Base-by-base conservation (phyloP, 2,329 filamentous ascomycete species). In the Fonsecaea multimorphosa region DNA sequence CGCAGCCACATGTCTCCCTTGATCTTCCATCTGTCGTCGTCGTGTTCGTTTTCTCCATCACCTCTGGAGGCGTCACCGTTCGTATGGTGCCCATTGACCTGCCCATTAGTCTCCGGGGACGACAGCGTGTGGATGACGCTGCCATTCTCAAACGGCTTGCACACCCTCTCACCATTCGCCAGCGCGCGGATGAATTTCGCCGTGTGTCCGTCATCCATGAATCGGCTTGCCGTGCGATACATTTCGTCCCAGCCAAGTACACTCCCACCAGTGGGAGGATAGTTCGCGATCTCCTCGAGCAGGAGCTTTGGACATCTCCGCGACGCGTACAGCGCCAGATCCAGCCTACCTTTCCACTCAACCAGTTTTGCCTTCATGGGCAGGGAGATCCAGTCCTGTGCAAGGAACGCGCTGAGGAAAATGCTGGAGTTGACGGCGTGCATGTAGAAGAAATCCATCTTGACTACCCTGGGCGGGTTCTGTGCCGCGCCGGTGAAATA, bases 381-480 rank as follows among this genome's bases (percentile, higher is more conserved):
- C 5, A 11, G n/a, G 14, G 38, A 8, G 31, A 60, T 49, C 57
- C 57, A 60, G 12, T 16, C 40, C 44, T 60, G 57, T 31, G n/a
- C 12, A 11, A 60, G 57, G 29, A 60, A 60, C 0, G 52, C 57
- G 44, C 27, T 51, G 4, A 60, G 57, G 31, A 60, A 60, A 16
- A 53, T 19, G 40, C 38, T 49, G 16, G 38, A 49, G 14, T 40
- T 59, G 6, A 52, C 57, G 29, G 57, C 57, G 57, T 59, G 57
- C 57, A 59, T 59, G 57, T 59, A 59, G 29, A 59, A 59, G 40
- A 59, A 59, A 22, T 59, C 57, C 38, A 59, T 49, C 40, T 59
- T 59, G 44, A 59, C 40, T 9, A 59, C 57, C 16, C 24, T 12
- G 5, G 40, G 57, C 16, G 57, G 57, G 8, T 34, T n/a, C 24